These are phyloP conservation scores for Thelonectria discophora DNA, from an alignment of 2,329 filamentous ascomycete genomes.

Conservation along the genomic window DNA sequence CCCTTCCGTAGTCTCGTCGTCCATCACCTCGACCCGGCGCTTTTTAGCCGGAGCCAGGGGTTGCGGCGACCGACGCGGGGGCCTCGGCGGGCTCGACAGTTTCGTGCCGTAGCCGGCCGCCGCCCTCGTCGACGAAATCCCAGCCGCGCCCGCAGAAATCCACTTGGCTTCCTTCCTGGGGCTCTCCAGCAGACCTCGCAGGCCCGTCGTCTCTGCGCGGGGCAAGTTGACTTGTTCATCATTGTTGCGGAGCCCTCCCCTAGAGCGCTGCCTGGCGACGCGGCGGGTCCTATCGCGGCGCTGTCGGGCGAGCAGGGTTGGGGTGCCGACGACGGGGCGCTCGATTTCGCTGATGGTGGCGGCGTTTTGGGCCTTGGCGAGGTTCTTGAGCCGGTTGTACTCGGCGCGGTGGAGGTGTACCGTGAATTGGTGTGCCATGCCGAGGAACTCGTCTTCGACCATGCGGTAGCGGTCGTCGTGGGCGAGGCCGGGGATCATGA, in stretches of 20 bases:
- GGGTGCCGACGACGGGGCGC: constrained; percentile 57
- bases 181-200: constrained; percentile 56
- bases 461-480: constrained; percentile 80
- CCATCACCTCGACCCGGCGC: constrained; percentile 12
- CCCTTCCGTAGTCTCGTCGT: constrained; percentile 30
- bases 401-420: constrained; percentile 80
- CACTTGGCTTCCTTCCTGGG: constrained; percentile 46
- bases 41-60: constrained; percentile 23
- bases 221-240: constrained; percentile 25
- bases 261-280: constrained; percentile 38
- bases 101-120: constrained; percentile 42
- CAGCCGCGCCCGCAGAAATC: constrained; percentile 38
- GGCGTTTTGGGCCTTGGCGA: constrained; percentile 63
- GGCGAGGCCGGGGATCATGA: constrained; percentile 71
- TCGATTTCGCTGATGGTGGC: constrained; percentile 60
- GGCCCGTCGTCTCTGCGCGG: constrained; percentile 46
- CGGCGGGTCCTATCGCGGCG: constrained; percentile 35
- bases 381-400: constrained; percentile 72
- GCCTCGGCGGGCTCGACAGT: constrained; percentile 27
- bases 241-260: constrained; percentile 3
- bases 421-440: constrained; percentile 74
- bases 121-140: constrained; percentile 37
- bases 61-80: background rate
- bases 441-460: constrained; percentile 83
- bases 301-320: constrained; percentile 39